Evolutionary conservation across 192 early-diverging fungal species (phyloP).

Genomic region (Geranomyces variabilis): DNA sequence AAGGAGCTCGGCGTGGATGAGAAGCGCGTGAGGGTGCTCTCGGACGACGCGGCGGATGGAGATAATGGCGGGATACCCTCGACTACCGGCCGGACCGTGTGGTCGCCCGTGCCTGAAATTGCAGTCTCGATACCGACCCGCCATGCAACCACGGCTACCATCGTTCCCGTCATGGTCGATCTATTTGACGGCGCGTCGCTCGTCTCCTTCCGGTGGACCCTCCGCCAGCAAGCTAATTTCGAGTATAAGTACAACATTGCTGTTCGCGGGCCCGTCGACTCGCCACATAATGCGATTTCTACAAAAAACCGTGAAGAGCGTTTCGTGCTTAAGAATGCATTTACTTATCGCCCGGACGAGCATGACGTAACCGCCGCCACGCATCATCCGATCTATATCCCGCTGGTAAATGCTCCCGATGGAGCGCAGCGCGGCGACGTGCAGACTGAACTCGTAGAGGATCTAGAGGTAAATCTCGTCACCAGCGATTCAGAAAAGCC

Average conservation of each 20-base stretch:
- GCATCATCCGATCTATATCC: background rate
- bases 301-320: background rate
- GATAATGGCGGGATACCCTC: background rate
- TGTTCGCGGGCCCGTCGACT: slow-evolving; percentile 6
- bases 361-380: background rate
- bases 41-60: background rate
- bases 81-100: slow-evolving; percentile 5
- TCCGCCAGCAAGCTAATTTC: slow-evolving; percentile 18
- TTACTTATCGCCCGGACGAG: background rate
- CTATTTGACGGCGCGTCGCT: slow-evolving; percentile 3
- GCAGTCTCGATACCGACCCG: slow-evolving; percentile 13
- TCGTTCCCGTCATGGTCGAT: slow-evolving; percentile 18
- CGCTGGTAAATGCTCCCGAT: background rate
- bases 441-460: background rate
- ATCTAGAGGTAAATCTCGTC: slow-evolving; percentile 7
- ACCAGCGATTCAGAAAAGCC: background rate
- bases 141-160: background rate
- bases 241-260: slow-evolving; percentile 2
- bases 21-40: background rate
- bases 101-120: slow-evolving; percentile 15
- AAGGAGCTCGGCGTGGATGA: slow-evolving; percentile 3
- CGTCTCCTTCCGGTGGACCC: slow-evolving; percentile 6
- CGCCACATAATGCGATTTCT: background rate
- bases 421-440: background rate
- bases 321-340: slow-evolving; percentile 2